These are phyloP conservation scores for Ogataea nitratoaversa DNA, from an alignment of 805 yeast genomes.

Conservation along the genomic window DNA sequence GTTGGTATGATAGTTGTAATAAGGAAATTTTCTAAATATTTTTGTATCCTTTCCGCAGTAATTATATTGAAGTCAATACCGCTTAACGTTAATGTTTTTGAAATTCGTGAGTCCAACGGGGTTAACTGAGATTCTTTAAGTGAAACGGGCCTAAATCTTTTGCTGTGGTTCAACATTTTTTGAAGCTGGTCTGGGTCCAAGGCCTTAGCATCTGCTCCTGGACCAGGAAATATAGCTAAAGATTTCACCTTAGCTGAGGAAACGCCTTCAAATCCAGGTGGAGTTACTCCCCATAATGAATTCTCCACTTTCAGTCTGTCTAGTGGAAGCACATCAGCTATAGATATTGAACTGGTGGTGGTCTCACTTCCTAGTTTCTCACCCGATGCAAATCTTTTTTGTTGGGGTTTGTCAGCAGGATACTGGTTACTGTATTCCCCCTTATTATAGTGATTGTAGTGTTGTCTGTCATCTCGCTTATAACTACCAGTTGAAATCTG, in stretches of 20 bases:
- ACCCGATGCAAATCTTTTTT: too few species aligned
- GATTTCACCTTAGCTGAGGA: slow-evolving; percentile 75
- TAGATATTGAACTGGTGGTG: background rate
- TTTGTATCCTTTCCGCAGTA: slow-evolving; percentile 35
- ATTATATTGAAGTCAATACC: slow-evolving; percentile 17
- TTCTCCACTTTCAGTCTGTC: slow-evolving; percentile 45
- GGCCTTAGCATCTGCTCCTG: slow-evolving; percentile 47
- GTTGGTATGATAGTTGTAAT: slow-evolving; percentile 40
- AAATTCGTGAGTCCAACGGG: slow-evolving; percentile 24
- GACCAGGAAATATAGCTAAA: slow-evolving; percentile 73
- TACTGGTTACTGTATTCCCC: too few species aligned
- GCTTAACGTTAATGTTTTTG: slow-evolving; percentile 22
- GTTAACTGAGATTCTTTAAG: slow-evolving; percentile 20
- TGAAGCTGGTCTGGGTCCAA: slow-evolving; percentile 34
- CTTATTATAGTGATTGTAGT: slow-evolving; percentile 9
- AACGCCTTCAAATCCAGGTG: slow-evolving; percentile 66
- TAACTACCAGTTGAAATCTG: slow-evolving; percentile 3
- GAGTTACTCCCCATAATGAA: slow-evolving; percentile 67
- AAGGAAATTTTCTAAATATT: slow-evolving; percentile 42
- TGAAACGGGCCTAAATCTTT: slow-evolving; percentile 11
- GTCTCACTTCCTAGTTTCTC: slow-evolving; percentile 15
- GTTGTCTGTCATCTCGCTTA: slow-evolving; percentile 14
- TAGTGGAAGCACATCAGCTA: slow-evolving; percentile 38
- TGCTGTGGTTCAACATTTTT: slow-evolving; percentile 14
- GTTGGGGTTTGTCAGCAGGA: slow-evolving; percentile 1